Evolutionary conservation across 495 filamentous ascomycete genomes (phyloP).

Genomic region (Platismatia glauca): DNA sequence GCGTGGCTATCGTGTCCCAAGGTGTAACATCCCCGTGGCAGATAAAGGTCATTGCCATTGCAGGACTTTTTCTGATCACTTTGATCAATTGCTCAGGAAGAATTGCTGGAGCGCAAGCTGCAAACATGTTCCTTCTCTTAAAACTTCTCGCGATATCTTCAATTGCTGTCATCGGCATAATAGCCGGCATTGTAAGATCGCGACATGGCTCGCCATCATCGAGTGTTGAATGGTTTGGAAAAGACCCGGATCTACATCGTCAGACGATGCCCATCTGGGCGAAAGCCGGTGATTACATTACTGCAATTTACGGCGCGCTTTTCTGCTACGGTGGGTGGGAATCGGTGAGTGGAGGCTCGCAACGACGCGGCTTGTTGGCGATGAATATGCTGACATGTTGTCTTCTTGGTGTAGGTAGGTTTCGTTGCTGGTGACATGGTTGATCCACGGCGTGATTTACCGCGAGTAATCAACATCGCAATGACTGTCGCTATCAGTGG

Average conservation of each 20-base stretch:
- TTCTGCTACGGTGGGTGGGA: constrained; percentile 29
- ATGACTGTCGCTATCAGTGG: constrained; percentile 29
- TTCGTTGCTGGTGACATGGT: constrained; percentile 31
- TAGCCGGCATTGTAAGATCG: too few species aligned
- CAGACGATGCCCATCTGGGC: neutral
- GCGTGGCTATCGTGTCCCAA: constrained; percentile 8
- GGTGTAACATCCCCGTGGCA: constrained; percentile 12
- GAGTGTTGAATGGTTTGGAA: neutral
- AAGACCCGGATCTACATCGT: neutral
- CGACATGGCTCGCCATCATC: neutral
- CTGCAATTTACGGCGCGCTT: constrained; percentile 23
- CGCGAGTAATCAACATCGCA: constrained; percentile 25
- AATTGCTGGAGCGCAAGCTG: neutral
- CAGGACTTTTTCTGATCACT: constrained; percentile 26
- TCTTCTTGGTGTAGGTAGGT: constrained; percentile 20
- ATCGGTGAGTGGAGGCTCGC: constrained; percentile 20
- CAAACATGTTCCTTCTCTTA: constrained; percentile 4
- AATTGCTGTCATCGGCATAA: constrained; percentile 13
- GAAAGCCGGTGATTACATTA: constrained; percentile 17
- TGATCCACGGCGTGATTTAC: constrained; percentile 25
- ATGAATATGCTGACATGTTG: too few species aligned
- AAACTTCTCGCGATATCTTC: constrained; percentile 8
- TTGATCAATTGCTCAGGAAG: constrained; percentile 6
- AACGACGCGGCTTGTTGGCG: too few species aligned
- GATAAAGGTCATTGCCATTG: constrained; percentile 27